Evolutionary conservation across 139 green algal genomes (phyloP).

Genomic region (Chlorella sorokiniana): DNA sequence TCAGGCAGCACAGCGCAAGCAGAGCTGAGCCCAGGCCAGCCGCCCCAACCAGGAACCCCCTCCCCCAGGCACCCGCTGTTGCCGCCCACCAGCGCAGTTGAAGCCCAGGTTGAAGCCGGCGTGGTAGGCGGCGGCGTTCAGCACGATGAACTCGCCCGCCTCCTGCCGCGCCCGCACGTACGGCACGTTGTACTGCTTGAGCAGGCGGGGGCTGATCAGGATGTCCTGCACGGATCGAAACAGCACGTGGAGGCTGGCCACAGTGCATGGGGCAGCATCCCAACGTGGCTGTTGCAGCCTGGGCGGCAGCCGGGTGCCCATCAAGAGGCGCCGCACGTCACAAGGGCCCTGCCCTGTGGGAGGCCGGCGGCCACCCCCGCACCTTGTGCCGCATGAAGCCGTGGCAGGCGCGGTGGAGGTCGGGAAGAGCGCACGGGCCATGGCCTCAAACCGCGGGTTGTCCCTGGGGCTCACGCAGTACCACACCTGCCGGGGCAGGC

Average conservation of each 20-base stretch:
- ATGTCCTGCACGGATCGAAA: conserved; percentile 56
- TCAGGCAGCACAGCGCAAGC: background rate
- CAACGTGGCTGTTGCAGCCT: too few relatives aligned
- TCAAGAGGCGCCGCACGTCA: background rate
- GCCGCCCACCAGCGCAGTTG: conserved; percentile 62
- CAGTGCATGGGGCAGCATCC: too few relatives aligned
- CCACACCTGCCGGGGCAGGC: conserved; percentile 50
- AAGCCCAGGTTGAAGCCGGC: conserved; percentile 79
- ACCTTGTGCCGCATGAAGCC: conserved; percentile 83
- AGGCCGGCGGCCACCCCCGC: too few relatives aligned
- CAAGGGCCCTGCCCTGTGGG: background rate
- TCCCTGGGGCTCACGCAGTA: conserved; percentile 79
- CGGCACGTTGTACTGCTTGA: conserved; percentile 46
- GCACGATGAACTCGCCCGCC: conserved; percentile 81
- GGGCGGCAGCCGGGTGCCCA: too few relatives aligned
- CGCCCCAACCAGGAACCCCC: background rate
- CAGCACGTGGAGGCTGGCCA: too few relatives aligned
- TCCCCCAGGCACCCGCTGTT: background rate
- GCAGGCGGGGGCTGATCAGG: conserved; percentile 58
- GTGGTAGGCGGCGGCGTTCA: conserved; percentile 74
- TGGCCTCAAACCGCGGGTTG: conserved; percentile 70
- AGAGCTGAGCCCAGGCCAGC: background rate
- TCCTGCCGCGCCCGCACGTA: conserved; percentile 60
- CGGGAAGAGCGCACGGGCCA: conserved; percentile 60
- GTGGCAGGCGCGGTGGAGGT: conserved; percentile 59